Base-by-base conservation (phyloP, 2,329 filamentous ascomycete genomes). In the Xylaria sp. region DNA sequence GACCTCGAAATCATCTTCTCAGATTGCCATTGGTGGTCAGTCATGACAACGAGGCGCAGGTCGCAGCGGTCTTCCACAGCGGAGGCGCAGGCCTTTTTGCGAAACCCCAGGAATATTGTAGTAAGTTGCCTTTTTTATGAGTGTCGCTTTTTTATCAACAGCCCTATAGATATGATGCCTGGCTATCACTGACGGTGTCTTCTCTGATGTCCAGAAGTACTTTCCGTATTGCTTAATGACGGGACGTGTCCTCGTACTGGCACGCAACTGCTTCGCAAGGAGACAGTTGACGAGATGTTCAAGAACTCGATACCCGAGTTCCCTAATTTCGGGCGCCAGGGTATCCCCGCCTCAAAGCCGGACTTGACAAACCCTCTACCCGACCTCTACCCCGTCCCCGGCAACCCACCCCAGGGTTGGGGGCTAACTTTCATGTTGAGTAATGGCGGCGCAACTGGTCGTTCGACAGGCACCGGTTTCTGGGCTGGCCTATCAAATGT, bases 231-330 rank as follows among this genome's bases (percentile, higher is more conserved):
- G 1, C 79, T 92, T 31, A 93, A 93, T 75, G 80, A 90, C 68
- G 90, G 91, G 54, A 86, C 81, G 0, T 88, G 85, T 40, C 87
- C 90, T 0, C 81, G 73, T 0, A 92, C 88, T 0, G 84, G 85
- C 1, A 76, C 77, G 0, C 81, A 82, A 60, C 84, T 93, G 38
- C 81, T 93, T 6, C 80, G 82, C 23, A 81, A 83, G 17, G 80
- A 83, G 36, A 91, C 89, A 0, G 85, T 93, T 0, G 83, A 89
- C 13, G 78, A 85, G 38, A 90, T 92, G 87, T 92, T 89, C 77
- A 81, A 81, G 65, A 92, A 92, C 75, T 89, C 89, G 70, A 85
- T 90, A 59, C 82, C 86, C 0, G 68, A 84, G 0, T 83, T 86
- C 57, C 87, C 88, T 0, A 74, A 89, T 69, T 88, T 87, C 65